Base-by-base conservation (phyloP, 805 yeast species). In the Candida andamanensis region DNA sequence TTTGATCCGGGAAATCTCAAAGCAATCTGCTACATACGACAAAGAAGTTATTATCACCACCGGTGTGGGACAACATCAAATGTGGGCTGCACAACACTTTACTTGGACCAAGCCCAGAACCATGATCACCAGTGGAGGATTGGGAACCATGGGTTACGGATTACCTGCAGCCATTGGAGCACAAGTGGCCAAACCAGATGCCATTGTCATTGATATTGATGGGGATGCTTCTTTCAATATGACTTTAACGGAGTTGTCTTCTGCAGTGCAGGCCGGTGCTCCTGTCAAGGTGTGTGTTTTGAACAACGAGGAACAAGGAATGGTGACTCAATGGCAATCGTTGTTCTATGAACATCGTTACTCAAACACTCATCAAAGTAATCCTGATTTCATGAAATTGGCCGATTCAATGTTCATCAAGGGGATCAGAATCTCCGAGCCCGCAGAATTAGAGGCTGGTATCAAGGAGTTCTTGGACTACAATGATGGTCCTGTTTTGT, bases 241-340 rank as follows among this genome's bases (percentile, higher is more conserved):
- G 98, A 87, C 98, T 15, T 71, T 92, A 42, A 84, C 79, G 60
- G 98, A 92, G 70, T 70, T 92, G 56, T 75, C 90, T 15, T 80
- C 95, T 24, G 98, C 97, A 17, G 95, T 86, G 27, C 97, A 92
- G 70, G 95, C 90, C 39, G 73, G 72, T 41, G 81, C 95, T 30
- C 96, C 96, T 36, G 81, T 92, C 44, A 92, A 92, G 70, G 75
- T 85, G 39, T 72, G 86, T 58, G 80, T 92, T 35, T 70, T 92
- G 56, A 92, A 92, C 66, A 92, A 92, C 61, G 97, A 90, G 68
- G 98, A 92, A 69, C 98, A 92, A 69, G 98, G 98, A 56, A 92
- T 92, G 98, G 98, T 92, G 35, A 90, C 97, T 10, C 98, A 92
- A 63, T 92, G 98, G 98, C 98, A 92, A 69, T 83, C 96, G 9